Evolutionary conservation across 225 moss, liverwort and hornwort genomes (phyloP).

Genomic region (Straminergon stramineum): DNA sequence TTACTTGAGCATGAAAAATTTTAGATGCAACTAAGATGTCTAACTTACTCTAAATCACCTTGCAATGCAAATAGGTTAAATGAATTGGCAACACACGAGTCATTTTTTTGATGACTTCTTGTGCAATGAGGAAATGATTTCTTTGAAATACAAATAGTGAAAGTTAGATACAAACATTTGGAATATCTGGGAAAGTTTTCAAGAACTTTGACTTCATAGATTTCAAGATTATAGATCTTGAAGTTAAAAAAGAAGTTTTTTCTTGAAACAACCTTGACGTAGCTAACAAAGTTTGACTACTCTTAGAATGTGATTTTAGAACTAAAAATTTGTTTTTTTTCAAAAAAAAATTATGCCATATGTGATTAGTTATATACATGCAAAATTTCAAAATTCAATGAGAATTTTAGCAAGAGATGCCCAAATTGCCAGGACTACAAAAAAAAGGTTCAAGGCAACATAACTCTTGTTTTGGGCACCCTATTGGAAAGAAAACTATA

Average conservation of each 20-base stretch:
- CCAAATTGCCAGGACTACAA: rapidly evolving
- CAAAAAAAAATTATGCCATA: background rate
- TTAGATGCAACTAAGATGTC: background rate
- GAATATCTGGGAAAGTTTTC: background rate
- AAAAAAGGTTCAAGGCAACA: rapidly evolving
- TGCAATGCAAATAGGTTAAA: background rate
- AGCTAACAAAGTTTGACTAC: background rate
- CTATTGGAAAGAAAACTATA: no score
- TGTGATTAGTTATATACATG: background rate
- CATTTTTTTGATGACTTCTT: background rate
- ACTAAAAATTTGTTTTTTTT: background rate
- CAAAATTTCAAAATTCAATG: background rate
- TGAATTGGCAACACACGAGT: background rate
- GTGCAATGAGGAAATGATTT: rapidly evolving
- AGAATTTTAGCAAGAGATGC: background rate
- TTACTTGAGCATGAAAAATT: background rate
- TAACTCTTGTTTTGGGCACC: background rate
- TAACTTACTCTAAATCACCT: background rate
- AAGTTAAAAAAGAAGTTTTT: background rate
- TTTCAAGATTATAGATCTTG: background rate
- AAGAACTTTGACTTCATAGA: background rate
- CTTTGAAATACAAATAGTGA: background rate
- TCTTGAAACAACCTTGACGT: rapidly evolving
- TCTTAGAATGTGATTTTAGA: background rate
- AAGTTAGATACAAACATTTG: background rate